Percentiles rank a stretch among this genome's conserved stretches.
phyloP scores from a whole-genome alignment of 2,329 filamentous ascomycete species.

The Aureobasidium sp. region DNA sequence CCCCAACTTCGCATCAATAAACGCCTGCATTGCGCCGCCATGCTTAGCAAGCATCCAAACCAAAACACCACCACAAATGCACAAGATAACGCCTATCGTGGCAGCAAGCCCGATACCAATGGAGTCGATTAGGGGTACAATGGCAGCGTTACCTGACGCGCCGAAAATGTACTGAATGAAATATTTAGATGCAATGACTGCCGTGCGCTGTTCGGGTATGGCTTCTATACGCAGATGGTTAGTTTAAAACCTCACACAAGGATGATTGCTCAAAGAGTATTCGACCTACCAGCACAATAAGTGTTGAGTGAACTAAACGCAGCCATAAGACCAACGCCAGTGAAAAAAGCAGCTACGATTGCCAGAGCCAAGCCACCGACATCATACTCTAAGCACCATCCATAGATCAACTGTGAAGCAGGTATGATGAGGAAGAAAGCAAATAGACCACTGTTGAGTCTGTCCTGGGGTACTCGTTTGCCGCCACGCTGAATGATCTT shows the following conservation, averaged over 20 bases:
- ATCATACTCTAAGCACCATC: slow-evolving; percentile 48
- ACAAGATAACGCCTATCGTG: slow-evolving; percentile 51
- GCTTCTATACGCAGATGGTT: slow-evolving; percentile 43
- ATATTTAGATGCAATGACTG: slow-evolving; percentile 66
- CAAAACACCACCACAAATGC: slow-evolving; percentile 32
- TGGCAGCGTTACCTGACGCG: slow-evolving; percentile 56
- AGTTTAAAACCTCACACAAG: too few relatives aligned
- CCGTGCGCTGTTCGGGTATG: slow-evolving; percentile 58
- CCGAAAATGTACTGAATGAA: slow-evolving; percentile 65
- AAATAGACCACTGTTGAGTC: slow-evolving; percentile 48
- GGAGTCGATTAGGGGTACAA: slow-evolving; percentile 58
- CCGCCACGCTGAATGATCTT: slow-evolving; percentile 50
- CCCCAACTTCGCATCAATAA: slow-evolving; percentile 32
- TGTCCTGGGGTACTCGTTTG: slow-evolving; percentile 55
- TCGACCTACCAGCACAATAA: slow-evolving; percentile 49
- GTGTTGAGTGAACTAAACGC: slow-evolving; percentile 66
- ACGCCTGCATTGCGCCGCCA: slow-evolving; percentile 44
- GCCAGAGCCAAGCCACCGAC: slow-evolving; percentile 49
- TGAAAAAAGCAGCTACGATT: slow-evolving; percentile 60
- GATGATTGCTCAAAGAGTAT: too few relatives aligned
- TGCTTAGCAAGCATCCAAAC: slow-evolving; percentile 41
- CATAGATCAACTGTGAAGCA: slow-evolving; percentile 53
- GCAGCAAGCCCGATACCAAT: slow-evolving; percentile 72
- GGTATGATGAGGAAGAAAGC: slow-evolving; percentile 49
- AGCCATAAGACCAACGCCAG: slow-evolving; percentile 61